A percentile compares a stretch with the other conserved stretches of the same genome.
Conservation (phyloP, 208 protist genomes). For the Novymonas esmeraldas region DNA sequence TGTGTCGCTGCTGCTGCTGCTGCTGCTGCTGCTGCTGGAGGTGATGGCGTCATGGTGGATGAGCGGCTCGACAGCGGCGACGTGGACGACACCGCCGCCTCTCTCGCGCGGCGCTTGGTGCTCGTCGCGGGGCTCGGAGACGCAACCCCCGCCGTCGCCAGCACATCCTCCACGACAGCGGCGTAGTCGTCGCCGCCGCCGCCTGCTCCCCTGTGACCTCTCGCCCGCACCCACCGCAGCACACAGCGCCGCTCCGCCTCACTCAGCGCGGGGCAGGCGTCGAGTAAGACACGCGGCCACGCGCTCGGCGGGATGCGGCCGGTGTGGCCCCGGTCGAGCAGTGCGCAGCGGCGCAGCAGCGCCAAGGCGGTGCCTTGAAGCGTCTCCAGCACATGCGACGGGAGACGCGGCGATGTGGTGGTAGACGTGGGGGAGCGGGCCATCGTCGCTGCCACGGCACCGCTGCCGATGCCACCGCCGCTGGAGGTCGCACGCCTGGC, state of each 20-base stretch:
- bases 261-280: constrained; percentile 5
- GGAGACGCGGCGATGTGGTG: background rate
- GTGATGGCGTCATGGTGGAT: too few species aligned
- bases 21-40: too few species aligned
- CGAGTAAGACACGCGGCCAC: constrained; percentile 8
- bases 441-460: too few species aligned
- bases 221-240: background rate
- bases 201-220: constrained; percentile 4
- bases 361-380: constrained; percentile 19
- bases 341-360: constrained; percentile 13
- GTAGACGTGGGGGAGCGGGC: too few species aligned
- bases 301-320: constrained; percentile 1
- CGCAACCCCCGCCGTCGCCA: background rate
- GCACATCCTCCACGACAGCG: constrained; percentile 13
- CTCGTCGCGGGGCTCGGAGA: background rate
- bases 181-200: constrained; percentile 6
- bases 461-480: too few species aligned
- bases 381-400: constrained; percentile 7
- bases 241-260: constrained; percentile 1
- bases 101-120: background rate
- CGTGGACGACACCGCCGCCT: background rate
- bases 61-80: background rate
- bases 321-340: constrained; percentile 2
- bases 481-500: too few species aligned
- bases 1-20: too few species aligned